Conservation (phyloP, 1,284 basidiomycete genomes). For the Papiliotrema flavescens region DNA sequence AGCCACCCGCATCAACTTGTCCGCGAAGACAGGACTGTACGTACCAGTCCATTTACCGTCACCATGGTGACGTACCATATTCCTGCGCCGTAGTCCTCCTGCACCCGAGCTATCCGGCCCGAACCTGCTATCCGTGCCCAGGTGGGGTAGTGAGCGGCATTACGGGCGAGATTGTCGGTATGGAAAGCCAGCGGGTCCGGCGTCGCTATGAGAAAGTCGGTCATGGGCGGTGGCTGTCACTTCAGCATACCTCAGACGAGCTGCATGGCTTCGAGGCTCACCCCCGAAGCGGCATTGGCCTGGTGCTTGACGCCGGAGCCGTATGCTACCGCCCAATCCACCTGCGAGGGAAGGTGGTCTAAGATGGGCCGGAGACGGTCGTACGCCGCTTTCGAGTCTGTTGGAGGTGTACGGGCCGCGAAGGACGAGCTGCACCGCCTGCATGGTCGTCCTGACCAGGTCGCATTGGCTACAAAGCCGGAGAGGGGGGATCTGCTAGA, state of each 20-base stretch:
- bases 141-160: slow-evolving; percentile 84
- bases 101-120: slow-evolving; percentile 68
- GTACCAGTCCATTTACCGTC: slow-evolving; percentile 73
- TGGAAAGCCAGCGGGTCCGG: slow-evolving; percentile 90
- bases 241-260: not conserved
- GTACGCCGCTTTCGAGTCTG: slow-evolving; percentile 16
- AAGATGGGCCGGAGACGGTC: slow-evolving; percentile 36
- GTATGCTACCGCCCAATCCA: slow-evolving; percentile 48
- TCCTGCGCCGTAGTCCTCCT: slow-evolving; percentile 72
- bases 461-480: no score
- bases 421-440: no score
- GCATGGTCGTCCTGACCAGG: no score
- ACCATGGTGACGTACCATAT: slow-evolving; percentile 95
- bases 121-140: slow-evolving; percentile 72
- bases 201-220: slow-evolving; percentile 94
- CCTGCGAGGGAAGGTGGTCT: slow-evolving; percentile 31
- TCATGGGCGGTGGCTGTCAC: slow-evolving; percentile 60
- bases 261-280: slow-evolving; percentile 14
- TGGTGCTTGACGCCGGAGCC: slow-evolving; percentile 47
- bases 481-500: no score
- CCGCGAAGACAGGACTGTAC: slow-evolving; percentile 44
- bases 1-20: not conserved
- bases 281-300: slow-evolving; percentile 33
- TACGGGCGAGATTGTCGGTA: slow-evolving; percentile 85
- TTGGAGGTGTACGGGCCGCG: not conserved